Evolutionary conservation across 2,329 filamentous ascomycete genomes (phyloP).

Genomic region (Pyricularia grisea): DNA sequence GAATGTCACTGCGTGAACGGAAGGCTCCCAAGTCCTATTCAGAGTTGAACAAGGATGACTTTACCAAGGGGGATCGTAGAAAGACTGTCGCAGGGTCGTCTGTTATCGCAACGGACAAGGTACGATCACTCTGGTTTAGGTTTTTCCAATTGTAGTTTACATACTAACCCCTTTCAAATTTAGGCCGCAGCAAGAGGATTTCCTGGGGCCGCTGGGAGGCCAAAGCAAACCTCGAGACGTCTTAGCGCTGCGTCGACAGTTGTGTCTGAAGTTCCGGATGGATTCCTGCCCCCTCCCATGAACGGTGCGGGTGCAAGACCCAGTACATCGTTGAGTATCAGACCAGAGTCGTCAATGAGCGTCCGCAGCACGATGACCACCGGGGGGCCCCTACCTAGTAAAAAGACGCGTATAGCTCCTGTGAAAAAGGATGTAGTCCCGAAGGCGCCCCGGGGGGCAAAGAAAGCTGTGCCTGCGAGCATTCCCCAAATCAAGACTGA

Average conservation of each 20-base stretch:
- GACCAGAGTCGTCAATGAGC: conserved; percentile 33
- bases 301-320: conserved; percentile 19
- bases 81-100: conserved; percentile 50
- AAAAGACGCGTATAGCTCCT: conserved; percentile 46
- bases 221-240: conserved; percentile 31
- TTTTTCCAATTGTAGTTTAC: background rate
- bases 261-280: conserved; percentile 17
- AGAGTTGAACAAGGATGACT: conserved; percentile 37
- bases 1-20: conserved; percentile 66
- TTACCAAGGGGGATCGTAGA: conserved; percentile 35
- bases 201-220: conserved; percentile 14
- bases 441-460: conserved; percentile 20
- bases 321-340: conserved; percentile 29
- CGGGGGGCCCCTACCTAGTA: conserved; percentile 36
- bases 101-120: conserved; percentile 35
- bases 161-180: background rate
- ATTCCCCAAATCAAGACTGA: conserved; percentile 4
- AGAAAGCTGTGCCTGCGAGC: conserved; percentile 21
- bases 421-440: conserved; percentile 30
- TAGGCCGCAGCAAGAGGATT: conserved; percentile 19
- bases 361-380: conserved; percentile 20
- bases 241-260: conserved; percentile 37
- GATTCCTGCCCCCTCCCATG: conserved; percentile 9
- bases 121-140: conserved; percentile 10
- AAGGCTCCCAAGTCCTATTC: conserved; percentile 47